A percentile compares a stretch with the other conserved stretches of the same genome.
phyloP scores from a whole-genome alignment of 2,329 filamentous ascomycete genomes.

The Tolypocladium pustulatum region DNA sequence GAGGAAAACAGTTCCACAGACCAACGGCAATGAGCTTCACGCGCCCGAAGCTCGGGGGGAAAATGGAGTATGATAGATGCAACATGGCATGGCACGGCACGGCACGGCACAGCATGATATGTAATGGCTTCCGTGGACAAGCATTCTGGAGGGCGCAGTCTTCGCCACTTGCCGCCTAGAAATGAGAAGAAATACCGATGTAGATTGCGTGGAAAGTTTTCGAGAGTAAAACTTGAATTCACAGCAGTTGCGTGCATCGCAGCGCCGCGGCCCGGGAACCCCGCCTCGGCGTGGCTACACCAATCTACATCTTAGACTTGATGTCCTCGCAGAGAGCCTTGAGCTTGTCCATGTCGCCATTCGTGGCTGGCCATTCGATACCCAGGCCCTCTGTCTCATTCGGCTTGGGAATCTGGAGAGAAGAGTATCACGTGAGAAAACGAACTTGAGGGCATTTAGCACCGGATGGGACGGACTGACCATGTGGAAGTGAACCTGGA shows the following conservation, averaged over 20 bases:
- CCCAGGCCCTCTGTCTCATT: conserved; percentile 70
- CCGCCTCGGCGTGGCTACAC: not conserved
- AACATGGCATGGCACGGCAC: not conserved
- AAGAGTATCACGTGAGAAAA: not conserved
- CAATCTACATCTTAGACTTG: conserved; percentile 71
- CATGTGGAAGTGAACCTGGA: conserved; percentile 85
- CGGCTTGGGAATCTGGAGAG: conserved; percentile 80
- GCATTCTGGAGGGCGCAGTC: not conserved
- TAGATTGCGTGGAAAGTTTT: not conserved
- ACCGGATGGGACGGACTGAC: conserved; percentile 32
- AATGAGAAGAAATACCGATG: not conserved
- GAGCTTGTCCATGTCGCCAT: conserved; percentile 70
- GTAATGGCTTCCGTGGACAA: not conserved
- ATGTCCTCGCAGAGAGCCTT: conserved; percentile 73
- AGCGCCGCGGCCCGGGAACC: not conserved
- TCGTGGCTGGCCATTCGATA: conserved; percentile 68
- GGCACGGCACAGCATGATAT: not conserved
- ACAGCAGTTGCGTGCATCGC: not conserved
- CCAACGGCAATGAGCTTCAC: conserved; percentile 1
- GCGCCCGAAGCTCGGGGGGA: conserved; percentile 27
- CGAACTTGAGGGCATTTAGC: not conserved
- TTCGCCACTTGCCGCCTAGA: not conserved
- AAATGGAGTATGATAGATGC: conserved; percentile 20
- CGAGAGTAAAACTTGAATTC: not conserved
- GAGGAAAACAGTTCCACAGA: conserved; percentile 6